Evolutionary conservation across 169 alveolate species (phyloP).

Genomic region (Amoebophrya sp.): DNA sequence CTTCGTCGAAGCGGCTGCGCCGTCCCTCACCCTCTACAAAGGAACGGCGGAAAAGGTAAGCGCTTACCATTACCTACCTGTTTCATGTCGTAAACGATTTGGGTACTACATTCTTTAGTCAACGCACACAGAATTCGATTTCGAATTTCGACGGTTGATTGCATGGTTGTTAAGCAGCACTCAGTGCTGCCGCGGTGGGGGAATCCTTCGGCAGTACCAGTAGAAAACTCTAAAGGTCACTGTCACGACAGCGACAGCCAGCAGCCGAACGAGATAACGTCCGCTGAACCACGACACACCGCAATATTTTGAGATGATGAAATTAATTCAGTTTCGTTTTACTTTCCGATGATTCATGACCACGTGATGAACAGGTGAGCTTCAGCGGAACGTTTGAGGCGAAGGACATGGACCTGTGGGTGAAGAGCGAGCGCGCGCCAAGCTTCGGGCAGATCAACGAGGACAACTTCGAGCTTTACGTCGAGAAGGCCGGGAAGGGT

Average conservation of each 20-base stretch:
- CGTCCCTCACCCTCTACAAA: not conserved
- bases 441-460: not conserved
- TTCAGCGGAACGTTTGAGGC: not conserved
- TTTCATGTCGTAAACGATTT: not conserved
- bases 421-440: not conserved
- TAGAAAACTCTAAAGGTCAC: not conserved
- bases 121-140: not conserved
- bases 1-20: not conserved
- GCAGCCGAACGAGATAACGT: no score
- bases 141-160: no score
- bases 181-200: not conserved
- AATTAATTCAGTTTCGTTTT: no score
- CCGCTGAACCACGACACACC: no score
- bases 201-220: not conserved
- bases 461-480: not conserved
- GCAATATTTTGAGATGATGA: no score
- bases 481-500: not conserved
- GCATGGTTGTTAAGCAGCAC: no score
- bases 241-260: no score
- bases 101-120: not conserved
- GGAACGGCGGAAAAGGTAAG: not conserved
- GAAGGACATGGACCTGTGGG: not conserved
- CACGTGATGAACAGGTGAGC: not conserved
- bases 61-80: not conserved
- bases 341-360: no score